Conservation (phyloP, 2,329 filamentous ascomycete species). For the Mycosphaerella sp. region DNA sequence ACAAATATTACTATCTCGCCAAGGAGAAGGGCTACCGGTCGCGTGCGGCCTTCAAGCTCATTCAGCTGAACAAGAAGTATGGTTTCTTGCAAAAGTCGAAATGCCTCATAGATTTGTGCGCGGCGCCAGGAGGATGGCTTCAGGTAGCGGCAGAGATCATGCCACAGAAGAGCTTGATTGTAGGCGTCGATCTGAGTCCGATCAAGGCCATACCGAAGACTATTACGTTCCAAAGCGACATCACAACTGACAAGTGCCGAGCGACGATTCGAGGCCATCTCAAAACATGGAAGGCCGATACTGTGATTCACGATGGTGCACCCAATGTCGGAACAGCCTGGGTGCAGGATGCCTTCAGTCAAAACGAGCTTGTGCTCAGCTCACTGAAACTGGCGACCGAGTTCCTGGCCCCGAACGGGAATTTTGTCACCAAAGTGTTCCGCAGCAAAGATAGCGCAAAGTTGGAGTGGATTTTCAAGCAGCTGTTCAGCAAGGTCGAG, state of each 20-base stretch:
- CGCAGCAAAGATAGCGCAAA: conserved; percentile 95
- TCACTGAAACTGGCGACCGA: conserved; percentile 91
- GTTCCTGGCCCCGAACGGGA: conserved; percentile 81
- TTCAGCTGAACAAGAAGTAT: conserved; percentile 99
- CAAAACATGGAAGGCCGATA: conserved; percentile 94
- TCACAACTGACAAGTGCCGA: conserved; percentile 93
- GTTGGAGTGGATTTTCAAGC: conserved; percentile 94
- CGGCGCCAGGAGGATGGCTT: conserved; percentile 93
- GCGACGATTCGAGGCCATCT: conserved; percentile 82
- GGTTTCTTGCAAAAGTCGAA: conserved; percentile 95
- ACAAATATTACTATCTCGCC: conserved; percentile 98
- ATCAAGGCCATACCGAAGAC: conserved; percentile 94
- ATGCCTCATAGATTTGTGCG: conserved; percentile 94
- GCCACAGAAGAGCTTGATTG: conserved; percentile 80
- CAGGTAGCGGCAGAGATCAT: conserved; percentile 95
- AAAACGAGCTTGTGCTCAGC: conserved; percentile 86
- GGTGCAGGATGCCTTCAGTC: conserved; percentile 97
- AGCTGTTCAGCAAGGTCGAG: conserved; percentile 90
- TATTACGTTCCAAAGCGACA: conserved; percentile 95
- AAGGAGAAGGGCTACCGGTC: conserved; percentile 98
- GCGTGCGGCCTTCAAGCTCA: conserved; percentile 93
- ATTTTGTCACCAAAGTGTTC: conserved; percentile 97
- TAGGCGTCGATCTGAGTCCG: conserved; percentile 88
- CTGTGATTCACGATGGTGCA: conserved; percentile 91
- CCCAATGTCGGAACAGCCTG: conserved; percentile 97